phyloP scores from a whole-genome alignment of 805 yeast genomes.

The Saccharomyces jurei region DNA sequence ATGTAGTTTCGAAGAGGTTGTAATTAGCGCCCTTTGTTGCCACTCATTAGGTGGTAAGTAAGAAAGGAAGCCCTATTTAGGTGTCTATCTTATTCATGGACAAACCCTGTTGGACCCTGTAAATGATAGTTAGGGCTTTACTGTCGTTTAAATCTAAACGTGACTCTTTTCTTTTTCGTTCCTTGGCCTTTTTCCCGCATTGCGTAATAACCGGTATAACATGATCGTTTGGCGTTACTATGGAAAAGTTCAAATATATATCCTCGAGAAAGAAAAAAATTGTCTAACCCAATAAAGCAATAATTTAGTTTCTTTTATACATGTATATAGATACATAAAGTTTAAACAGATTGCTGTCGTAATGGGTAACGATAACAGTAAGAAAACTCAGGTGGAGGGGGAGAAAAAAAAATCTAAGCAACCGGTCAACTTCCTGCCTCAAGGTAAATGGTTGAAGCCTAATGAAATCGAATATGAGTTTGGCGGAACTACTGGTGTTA shows the following conservation, averaged over 20 bases:
- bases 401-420: neutral
- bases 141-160: neutral
- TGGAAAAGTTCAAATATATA: neutral
- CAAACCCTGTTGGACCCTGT: neutral
- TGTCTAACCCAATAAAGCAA: neutral
- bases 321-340: neutral
- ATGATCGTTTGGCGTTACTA: neutral
- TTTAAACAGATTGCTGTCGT: neutral
- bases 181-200: neutral
- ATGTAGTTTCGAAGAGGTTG: neutral
- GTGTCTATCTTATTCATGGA: neutral
- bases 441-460: slow-evolving; percentile 35
- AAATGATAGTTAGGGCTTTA: neutral
- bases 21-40: neutral
- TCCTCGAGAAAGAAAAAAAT: neutral
- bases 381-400: neutral
- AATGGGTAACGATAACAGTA: neutral
- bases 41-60: neutral
- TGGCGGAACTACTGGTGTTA: slow-evolving; percentile 86
- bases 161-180: neutral
- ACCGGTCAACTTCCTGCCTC: slow-evolving; percentile 24
- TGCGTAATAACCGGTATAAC: neutral
- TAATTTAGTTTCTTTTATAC: neutral
- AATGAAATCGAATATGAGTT: slow-evolving; percentile 74
- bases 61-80: neutral